A percentile compares a stretch with the other conserved stretches of the same genome.
Conservation (phyloP, 2,329 filamentous ascomycete species). For the Monilinia fructigena region DNA sequence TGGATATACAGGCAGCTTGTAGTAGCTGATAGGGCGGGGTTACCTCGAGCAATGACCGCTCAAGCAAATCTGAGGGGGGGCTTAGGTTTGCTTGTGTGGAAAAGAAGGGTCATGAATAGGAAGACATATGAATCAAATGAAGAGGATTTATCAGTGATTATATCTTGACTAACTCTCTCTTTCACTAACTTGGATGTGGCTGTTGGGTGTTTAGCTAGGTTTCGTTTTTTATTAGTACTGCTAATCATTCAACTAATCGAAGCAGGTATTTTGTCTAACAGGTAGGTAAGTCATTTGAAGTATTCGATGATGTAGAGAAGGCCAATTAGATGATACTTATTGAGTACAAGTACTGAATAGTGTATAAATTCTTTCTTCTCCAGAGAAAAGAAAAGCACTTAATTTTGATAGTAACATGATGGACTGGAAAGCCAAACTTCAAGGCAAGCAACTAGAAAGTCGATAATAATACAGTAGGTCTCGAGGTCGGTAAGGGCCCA, state of each 20-base stretch:
- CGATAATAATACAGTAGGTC: no score
- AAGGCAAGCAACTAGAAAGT: no score
- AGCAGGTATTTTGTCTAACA: neutral
- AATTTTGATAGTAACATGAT: no score
- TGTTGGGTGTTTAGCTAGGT: neutral
- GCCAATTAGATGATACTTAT: neutral
- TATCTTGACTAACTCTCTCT: neutral
- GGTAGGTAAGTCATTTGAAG: neutral
- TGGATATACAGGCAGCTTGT: conserved; percentile 20
- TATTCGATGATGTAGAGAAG: neutral
- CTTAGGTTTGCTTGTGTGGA: conserved; percentile 17
- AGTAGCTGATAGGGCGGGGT: conserved; percentile 13
- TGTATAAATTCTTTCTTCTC: neutral
- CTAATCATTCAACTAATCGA: neutral
- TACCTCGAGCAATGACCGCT: neutral
- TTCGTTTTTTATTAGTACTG: neutral
- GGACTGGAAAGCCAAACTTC: no score
- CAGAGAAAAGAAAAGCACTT: no score
- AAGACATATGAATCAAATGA: conserved; percentile 10
- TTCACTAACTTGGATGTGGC: neutral
- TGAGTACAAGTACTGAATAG: neutral
- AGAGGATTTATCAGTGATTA: conserved; percentile 16
- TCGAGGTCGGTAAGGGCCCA: no score
- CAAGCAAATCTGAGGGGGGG: neutral
- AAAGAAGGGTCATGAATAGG: conserved; percentile 12